Percentiles rank a stretch among this genome's conserved stretches.
These are phyloP conservation scores for Dionaea muscipula DNA, from an alignment of 179 eudicot species.

Conservation along the genomic window DNA sequence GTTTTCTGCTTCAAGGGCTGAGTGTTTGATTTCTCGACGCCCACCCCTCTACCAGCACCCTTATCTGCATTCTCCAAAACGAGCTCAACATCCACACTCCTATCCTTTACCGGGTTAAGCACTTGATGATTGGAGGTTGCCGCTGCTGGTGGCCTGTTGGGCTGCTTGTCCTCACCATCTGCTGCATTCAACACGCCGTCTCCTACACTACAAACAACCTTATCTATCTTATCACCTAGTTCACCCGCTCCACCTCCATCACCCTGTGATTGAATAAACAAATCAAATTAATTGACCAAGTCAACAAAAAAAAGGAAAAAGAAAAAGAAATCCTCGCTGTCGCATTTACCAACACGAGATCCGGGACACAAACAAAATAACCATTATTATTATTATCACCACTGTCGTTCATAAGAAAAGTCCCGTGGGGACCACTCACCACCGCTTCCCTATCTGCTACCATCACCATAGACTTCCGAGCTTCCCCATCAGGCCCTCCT, in stretches of 20 bases:
- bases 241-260: conserved; percentile 19
- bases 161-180: conserved; percentile 17
- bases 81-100: conserved; percentile 41
- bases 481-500: conserved; percentile 19
- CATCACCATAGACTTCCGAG: conserved; percentile 29
- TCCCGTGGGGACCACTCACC: conserved; percentile 13
- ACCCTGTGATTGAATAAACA: conserved; percentile 8
- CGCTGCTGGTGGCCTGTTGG: conserved; percentile 16
- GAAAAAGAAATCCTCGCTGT: neutral
- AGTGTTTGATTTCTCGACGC: conserved; percentile 18
- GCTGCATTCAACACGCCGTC: neutral
- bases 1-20: conserved; percentile 26
- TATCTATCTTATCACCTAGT: conserved; percentile 14
- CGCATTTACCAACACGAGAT: neutral
- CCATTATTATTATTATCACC: too few relatives aligned
- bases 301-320: too few relatives aligned
- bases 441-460: conserved; percentile 33
- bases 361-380: neutral
- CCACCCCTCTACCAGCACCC: conserved; percentile 18
- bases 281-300: conserved; percentile 15
- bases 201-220: conserved; percentile 12
- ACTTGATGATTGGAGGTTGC: conserved; percentile 24
- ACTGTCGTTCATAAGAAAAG: too few relatives aligned
- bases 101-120: conserved; percentile 20
- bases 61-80: conserved; percentile 45